Percentiles rank a stretch among this genome's conserved stretches.
phyloP scores from a whole-genome alignment of 2,329 filamentous ascomycete species.

The Thermoascus crustaceus region DNA sequence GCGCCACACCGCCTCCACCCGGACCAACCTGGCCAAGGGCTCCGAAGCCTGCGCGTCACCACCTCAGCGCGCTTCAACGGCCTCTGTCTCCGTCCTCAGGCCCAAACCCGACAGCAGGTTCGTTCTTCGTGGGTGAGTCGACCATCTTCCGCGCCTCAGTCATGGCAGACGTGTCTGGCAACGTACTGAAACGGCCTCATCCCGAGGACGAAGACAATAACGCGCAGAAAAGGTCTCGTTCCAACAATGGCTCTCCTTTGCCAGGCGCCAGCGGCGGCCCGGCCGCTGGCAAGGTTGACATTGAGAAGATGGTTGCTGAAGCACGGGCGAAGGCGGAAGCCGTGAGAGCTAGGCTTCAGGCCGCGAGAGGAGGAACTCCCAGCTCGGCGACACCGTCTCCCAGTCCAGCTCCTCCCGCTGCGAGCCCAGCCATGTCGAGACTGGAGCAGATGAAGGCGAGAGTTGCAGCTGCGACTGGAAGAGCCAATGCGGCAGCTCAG shows the following conservation, averaged over 20 bases:
- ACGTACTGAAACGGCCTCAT: conserved; percentile 42
- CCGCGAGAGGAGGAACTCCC: conserved; percentile 23
- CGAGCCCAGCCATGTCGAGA: conserved; percentile 48
- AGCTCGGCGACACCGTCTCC: conserved; percentile 26
- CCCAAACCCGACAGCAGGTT: not conserved
- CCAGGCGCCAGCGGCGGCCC: conserved; percentile 30
- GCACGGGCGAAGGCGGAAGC: conserved; percentile 42
- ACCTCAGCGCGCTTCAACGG: conserved; percentile 1
- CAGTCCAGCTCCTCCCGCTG: conserved; percentile 21
- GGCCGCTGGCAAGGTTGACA: conserved; percentile 33
- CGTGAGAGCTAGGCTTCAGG: conserved; percentile 39
- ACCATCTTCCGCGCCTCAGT: conserved; percentile 10
- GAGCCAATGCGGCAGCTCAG: conserved; percentile 34
- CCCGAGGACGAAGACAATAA: conserved; percentile 38
- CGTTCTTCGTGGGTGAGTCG: conserved; percentile 14
- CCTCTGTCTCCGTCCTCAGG: not conserved
- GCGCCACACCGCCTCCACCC: conserved; percentile 21
- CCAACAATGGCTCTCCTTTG: conserved; percentile 42
- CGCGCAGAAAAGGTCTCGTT: conserved; percentile 41
- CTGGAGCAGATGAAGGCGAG: conserved; percentile 73
- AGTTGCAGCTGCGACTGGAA: conserved; percentile 64
- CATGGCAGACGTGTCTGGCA: conserved; percentile 38
- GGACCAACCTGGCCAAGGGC: conserved; percentile 4
- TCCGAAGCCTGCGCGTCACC: not conserved
- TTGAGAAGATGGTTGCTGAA: conserved; percentile 41